A percentile compares a stretch with the other conserved stretches of the same genome.
Evolutionary conservation across 768 basidiomycete species (phyloP).

Genomic region (Vararia minispora): DNA sequence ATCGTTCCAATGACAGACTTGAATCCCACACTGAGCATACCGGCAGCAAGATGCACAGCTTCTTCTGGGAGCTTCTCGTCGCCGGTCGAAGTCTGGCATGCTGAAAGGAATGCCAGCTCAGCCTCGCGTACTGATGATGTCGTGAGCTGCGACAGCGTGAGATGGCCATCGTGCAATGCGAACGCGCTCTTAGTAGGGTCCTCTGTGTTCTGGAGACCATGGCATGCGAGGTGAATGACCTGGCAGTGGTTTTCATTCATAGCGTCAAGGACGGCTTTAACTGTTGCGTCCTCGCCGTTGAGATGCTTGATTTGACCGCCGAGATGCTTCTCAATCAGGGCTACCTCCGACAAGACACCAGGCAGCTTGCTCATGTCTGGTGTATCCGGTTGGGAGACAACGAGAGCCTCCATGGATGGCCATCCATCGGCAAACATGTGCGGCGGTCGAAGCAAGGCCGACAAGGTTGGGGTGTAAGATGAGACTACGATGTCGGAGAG

Average conservation of each 20-base stretch:
- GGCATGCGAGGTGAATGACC: conserved; percentile 11
- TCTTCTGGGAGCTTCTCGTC: conserved; percentile 2
- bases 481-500: neutral
- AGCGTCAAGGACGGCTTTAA: neutral
- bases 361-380: too few species aligned
- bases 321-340: too few species aligned
- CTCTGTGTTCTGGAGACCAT: conserved; percentile 7
- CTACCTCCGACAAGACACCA: too few species aligned
- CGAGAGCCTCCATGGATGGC: too few species aligned
- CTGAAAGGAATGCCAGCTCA: conserved; percentile 1
- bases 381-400: too few species aligned
- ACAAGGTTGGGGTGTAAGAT: neutral
- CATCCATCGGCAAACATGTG: too few species aligned
- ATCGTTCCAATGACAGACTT: conserved; percentile 6
- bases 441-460: neutral
- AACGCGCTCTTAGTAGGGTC: conserved; percentile 9
- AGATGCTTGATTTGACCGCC: neutral
- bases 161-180: conserved; percentile 5
- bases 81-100: conserved; percentile 7
- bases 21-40: conserved; percentile 5
- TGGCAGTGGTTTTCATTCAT: neutral
- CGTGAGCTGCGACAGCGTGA: conserved; percentile 4
- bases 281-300: neutral
- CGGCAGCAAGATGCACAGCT: conserved; percentile 6
- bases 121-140: conserved; percentile 6